Evolutionary conservation across 2,329 filamentous ascomycete genomes (phyloP), one percentile per base, ranked within the genome.

Genomic region (Aureobasidium sp.): DNA sequence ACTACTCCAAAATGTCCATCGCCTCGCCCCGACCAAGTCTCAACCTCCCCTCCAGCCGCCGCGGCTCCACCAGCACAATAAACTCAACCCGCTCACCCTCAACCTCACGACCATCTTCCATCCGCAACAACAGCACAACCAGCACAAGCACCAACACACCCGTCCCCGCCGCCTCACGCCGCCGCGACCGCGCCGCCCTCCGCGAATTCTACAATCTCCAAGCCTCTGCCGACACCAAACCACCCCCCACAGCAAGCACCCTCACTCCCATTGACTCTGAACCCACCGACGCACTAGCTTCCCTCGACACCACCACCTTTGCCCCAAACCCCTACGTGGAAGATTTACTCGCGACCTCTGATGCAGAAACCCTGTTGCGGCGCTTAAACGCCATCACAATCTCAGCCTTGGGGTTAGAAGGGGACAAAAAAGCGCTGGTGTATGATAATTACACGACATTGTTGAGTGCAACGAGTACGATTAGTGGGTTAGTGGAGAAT

Each of bases 371-470:
- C 0, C 15, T 60, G 6, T 17, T 60, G 5, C 44, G 45, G 2
- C 51, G 45, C 0, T 25, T 60, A 9, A 60, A 49, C n/a, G 3
- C 36, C 9, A 49, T 60, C n/a, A 41, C 57, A 1, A 31, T 36
- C 11, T 60, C 57, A 3, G 11, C 34, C 3, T 7, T 60, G 41
- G 92, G 90, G 2, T 81, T 99, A 20, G 94, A 97, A 70, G 93
- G 93, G 27, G 94, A 99, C 81, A 89, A 94, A 75, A 99, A 99
- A 77, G 92, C 93, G 1, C 78, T 99, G 65, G 94, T 99, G 5
- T 99, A 99, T 74, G 93, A 99, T 74, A 99, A 99, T 73, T 99
- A 97, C 75, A 94, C 89, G 68, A 97, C 97, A 77, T 78, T 99
- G 67, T 97, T 99, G 67, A 85, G 88, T n/a, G 94, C 94, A 1